Conservation (phyloP, 1,139 yeast species). For the Kurtzmaniella quercitrusa region DNA sequence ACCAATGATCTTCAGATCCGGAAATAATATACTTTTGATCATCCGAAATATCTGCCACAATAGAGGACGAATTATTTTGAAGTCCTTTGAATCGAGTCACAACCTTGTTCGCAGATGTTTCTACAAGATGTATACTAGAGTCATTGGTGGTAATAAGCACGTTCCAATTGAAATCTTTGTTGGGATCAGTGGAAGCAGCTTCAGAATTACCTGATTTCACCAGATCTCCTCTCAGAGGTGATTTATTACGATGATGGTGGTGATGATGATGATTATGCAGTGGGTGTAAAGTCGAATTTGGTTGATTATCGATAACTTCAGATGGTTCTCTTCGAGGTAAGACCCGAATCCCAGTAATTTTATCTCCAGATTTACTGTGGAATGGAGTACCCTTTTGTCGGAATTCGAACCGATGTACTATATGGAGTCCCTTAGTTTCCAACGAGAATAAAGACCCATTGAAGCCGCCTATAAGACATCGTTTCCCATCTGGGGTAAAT, state of each 20-base stretch:
- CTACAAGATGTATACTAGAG: conserved; percentile 67
- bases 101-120: conserved; percentile 50
- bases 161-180: conserved; percentile 25
- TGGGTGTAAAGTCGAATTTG: neutral
- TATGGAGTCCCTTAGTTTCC: conserved; percentile 62
- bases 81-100: conserved; percentile 73
- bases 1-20: conserved; percentile 69
- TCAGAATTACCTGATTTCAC: neutral
- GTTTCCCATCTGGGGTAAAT: conserved; percentile 66
- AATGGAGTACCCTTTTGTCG: conserved; percentile 26
- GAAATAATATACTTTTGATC: conserved; percentile 48
- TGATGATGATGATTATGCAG: conserved; percentile 14
- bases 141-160: conserved; percentile 72
- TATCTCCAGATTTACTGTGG: conserved; percentile 28
- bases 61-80: conserved; percentile 66
- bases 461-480: conserved; percentile 75
- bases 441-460: conserved; percentile 64
- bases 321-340: conserved; percentile 11
- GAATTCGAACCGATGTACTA: conserved; percentile 52
- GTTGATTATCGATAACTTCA: neutral
- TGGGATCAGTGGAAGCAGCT: conserved; percentile 8
- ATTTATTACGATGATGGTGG: neutral
- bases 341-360: conserved; percentile 39
- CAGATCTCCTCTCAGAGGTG: neutral
- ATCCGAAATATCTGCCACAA: conserved; percentile 61